A percentile compares a stretch with the other conserved stretches of the same genome.
These are phyloP conservation scores for Cymodocea nodosa DNA, from an alignment of 116 monocot genomes.

Conservation along the genomic window DNA sequence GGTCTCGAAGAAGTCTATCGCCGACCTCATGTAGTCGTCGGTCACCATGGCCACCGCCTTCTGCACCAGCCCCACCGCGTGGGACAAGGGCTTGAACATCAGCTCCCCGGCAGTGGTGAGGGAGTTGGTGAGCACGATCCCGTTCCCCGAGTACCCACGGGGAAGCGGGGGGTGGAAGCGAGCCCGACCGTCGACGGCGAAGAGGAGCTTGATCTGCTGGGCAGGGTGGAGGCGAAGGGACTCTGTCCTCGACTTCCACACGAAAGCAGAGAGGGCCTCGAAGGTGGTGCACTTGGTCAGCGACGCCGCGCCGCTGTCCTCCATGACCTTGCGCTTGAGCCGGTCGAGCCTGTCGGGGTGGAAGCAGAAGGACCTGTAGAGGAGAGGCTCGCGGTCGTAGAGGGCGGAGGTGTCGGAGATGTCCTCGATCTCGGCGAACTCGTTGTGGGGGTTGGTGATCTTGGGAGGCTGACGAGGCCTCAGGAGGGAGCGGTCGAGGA, in stretches of 20 bases:
- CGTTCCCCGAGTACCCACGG: conserved; percentile 72
- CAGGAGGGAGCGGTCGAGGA: conserved; percentile 52
- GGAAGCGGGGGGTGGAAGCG: conserved; percentile 66
- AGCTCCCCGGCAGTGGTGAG: conserved; percentile 42
- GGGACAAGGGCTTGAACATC: conserved; percentile 26
- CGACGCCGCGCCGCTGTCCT: conserved; percentile 5
- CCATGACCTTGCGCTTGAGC: conserved; percentile 26
- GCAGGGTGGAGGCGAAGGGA: conserved; percentile 33
- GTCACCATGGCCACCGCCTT: conserved; percentile 50
- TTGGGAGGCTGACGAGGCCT: conserved; percentile 38
- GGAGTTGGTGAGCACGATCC: conserved; percentile 74
- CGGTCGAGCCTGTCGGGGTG: conserved; percentile 28
- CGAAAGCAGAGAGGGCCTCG: conserved; percentile 62
- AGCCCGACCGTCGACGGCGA: conserved; percentile 68
- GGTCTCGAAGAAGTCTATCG: conserved; percentile 75
- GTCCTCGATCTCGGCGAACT: conserved; percentile 59
- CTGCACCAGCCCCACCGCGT: conserved; percentile 46
- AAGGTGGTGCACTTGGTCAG: conserved; percentile 44
- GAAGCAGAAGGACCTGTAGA: conserved; percentile 63
- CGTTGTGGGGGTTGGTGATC: conserved; percentile 46
- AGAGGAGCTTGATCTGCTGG: conserved; percentile 68
- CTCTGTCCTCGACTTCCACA: conserved; percentile 64
- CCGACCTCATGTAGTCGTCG: conserved; percentile 71
- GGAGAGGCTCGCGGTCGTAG: conserved; percentile 29
- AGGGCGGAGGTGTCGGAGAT: conserved; percentile 31